Evolutionary conservation across 148 eudicot genomes (phyloP), one percentile per base, ranked within the genome.

Genomic region (Nyssa sinensis): DNA sequence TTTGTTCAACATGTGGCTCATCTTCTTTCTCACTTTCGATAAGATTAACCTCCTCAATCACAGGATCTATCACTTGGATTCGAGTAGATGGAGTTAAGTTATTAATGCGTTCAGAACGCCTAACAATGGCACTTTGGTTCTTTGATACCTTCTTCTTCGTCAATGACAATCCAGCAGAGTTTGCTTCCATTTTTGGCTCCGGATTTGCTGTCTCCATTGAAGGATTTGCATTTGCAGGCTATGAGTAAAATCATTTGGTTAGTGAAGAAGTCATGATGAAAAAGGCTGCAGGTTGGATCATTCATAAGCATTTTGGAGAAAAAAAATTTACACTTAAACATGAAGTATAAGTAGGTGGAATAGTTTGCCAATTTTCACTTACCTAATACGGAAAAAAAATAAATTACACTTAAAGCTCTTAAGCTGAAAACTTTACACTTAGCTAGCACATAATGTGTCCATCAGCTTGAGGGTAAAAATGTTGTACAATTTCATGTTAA

Each of bases 91-190:
- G 41, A 23, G 39, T 5, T 60, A 21, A 17, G 62, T 69, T 68
- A 12, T 47, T 69, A 35, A 84, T 39, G 39, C 91, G 79, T 32
- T 10, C 71, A 69, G 91, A 87, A 63, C 88, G 78, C 83, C 88
- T 81, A 73, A 75, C 58, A 7, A 59, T 39, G 2, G 66, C 58
- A 11, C 49, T 59, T 67, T 67, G 5, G 34, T 16, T 3, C 41
- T 75, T 74, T 39, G 32, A 17, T n/a, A 35, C 21, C 14, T 75
- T 67, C 67, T 67, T 77, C 59, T 57, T 79, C 31, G 58, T n/a
- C n/a, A n/a, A 47, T 16, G 64, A 60, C 32, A 73, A 78, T 12
- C 49, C 30, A 24, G 32, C 17, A 32, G 78, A 25, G 59, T 63
- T 58, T 55, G n/a, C 16, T 17, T 53, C 74, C 30, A 35, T 11